Base-by-base conservation (phyloP, 208 protist species). In the Histomonas meleagridis region DNA sequence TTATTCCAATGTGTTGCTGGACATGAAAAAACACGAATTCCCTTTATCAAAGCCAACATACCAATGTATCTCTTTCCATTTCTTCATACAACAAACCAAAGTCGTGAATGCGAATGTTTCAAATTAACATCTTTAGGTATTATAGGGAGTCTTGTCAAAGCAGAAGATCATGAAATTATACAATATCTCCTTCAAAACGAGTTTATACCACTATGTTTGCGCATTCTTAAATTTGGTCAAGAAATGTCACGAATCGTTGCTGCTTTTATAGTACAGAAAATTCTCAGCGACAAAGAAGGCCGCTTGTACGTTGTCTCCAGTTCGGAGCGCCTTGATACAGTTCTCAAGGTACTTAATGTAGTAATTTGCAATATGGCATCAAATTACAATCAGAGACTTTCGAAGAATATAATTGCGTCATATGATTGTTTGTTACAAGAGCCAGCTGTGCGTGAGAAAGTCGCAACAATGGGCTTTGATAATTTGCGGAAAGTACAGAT, bases 61-160 rank as follows among this genome's bases (percentile, higher is more conserved):
- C 98, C 98, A 65, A 95, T 99, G 62, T 99, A 98, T 93, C 95
- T 99, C 18, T 99, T 99, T 93, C 98, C 98, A 23, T 99, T 99
- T 94, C 95, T 99, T 35, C 98, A 98, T 93, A 98, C 97, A 5
- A 94, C 95, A 51, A 95, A 94, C 92, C 96, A 96, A 93, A 95
- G 95, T 93, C 92, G 97, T 94, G 95, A 96, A 90, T 97, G 97
- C 95, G 98, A 99, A 94, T 98, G 97, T 92, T 94, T 99, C 46
- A 95, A 98, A 32, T 95, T 99, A 38, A 99, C 98, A 26, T 97
- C 95, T 23, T 96, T 99, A 4, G 98, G 98, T 93, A 98, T 99
- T 32, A 99, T 99, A 93, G 98, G 97, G 14, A 97, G 97, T 10
- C 95, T 99, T 4, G 98, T 99, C 38, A 99, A 98, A 43, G 95